Percentiles rank a stretch among this genome's conserved stretches.
phyloP scores from a whole-genome alignment of 2,329 filamentous ascomycete species.

The Lachnellula willkommii region DNA sequence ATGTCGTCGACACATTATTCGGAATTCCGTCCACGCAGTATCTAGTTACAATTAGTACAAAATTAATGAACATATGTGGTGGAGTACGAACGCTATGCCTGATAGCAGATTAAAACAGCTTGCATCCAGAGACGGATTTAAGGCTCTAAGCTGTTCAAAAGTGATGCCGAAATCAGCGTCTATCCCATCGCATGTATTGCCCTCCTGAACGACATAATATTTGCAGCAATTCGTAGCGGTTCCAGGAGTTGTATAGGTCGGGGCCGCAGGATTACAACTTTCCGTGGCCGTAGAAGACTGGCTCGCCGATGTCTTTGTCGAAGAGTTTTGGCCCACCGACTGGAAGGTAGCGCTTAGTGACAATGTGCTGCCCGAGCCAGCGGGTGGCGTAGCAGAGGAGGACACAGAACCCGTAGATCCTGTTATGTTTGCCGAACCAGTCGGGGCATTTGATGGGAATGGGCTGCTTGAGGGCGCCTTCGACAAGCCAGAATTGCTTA shows the following conservation, averaged over 20 bases:
- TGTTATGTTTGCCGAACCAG: no score
- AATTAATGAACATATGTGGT: not conserved
- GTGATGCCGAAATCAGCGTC: not conserved
- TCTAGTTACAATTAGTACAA: not conserved
- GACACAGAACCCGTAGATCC: no score
- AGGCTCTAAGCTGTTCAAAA: not conserved
- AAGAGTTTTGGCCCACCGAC: no score
- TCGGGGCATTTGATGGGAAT: no score
- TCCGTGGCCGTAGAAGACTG: not conserved
- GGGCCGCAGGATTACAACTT: not conserved
- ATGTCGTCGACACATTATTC: no score
- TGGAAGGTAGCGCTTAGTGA: no score
- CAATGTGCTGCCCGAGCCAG: no score
- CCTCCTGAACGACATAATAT: not conserved
- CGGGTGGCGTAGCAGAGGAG: no score
- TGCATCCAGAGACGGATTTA: not conserved
- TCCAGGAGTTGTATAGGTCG: not conserved
- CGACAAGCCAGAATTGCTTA: no score
- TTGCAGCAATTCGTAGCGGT: not conserved
- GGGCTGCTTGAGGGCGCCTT: no score
- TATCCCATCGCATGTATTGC: not conserved
- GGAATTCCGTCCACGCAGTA: not conserved
- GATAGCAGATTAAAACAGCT: not conserved
- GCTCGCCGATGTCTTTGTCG: not conserved
- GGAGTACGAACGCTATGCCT: not conserved